Conservation (phyloP, 192 early-diverging fungal species). For the Backusella tuberculispora region DNA sequence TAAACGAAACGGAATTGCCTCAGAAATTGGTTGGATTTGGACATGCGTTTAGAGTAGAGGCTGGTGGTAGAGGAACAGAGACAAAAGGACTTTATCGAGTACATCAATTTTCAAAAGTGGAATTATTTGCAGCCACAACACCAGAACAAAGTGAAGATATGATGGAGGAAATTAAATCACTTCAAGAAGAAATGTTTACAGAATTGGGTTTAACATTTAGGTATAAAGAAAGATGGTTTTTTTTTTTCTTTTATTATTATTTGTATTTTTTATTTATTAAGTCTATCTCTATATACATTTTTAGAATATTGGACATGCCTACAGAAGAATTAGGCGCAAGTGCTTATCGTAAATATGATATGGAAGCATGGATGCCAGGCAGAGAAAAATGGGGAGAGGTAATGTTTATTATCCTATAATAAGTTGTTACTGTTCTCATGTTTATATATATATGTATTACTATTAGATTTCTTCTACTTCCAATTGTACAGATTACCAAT, state of each 20-base stretch:
- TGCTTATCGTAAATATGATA: conserved; percentile 88
- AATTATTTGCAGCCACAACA: conserved; percentile 78
- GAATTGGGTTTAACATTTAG: conserved; percentile 80
- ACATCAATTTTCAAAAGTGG: conserved; percentile 94
- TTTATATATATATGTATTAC: no score
- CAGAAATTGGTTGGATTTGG: conserved; percentile 77
- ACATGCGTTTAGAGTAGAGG: conserved; percentile 88
- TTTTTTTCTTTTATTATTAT: background rate
- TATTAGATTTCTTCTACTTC: conserved; percentile 82
- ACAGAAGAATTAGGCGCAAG: conserved; percentile 88
- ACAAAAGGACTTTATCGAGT: conserved; percentile 87
- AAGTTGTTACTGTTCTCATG: background rate
- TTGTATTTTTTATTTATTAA: background rate
- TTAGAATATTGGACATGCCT: conserved; percentile 86
- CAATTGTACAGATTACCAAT: conserved; percentile 94
- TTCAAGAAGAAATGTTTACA: conserved; percentile 77
- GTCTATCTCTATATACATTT: background rate
- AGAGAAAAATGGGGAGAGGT: conserved; percentile 77
- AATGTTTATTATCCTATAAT: background rate
- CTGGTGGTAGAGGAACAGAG: conserved; percentile 77
- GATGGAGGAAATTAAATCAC: conserved; percentile 68
- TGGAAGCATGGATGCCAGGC: conserved; percentile 97
- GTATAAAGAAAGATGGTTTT: no score
- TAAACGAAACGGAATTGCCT: conserved; percentile 61
- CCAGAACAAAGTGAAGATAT: conserved; percentile 66